These are phyloP conservation scores for Pyrus pyrifolia DNA, from an alignment of 306 rosid species.

Conservation along the genomic window DNA sequence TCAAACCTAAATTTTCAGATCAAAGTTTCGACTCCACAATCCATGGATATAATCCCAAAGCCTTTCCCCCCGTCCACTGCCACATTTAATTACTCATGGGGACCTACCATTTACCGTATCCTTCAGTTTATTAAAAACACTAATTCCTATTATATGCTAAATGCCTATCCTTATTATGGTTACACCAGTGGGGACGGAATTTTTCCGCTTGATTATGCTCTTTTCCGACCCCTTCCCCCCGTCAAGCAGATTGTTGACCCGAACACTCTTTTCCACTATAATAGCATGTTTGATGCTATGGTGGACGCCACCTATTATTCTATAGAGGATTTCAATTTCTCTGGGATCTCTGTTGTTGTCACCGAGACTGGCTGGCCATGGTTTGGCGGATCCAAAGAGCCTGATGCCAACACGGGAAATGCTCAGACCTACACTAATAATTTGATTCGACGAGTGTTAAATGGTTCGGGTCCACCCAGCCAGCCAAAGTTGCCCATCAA, in stretches of 20 bases:
- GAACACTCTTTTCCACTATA: conserved; percentile 71
- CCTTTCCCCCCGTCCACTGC: conserved; percentile 91
- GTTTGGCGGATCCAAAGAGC: conserved; percentile 70
- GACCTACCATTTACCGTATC: conserved; percentile 55
- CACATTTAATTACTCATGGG: conserved; percentile 60
- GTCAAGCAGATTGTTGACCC: conserved; percentile 96
- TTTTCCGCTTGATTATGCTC: conserved; percentile 86
- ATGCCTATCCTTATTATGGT: conserved; percentile 71
- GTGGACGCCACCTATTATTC: conserved; percentile 87
- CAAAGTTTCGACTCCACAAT: conserved; percentile 79
- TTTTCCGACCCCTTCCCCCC: conserved; percentile 65
- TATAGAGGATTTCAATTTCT: conserved; percentile 57
- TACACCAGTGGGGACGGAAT: conserved; percentile 63
- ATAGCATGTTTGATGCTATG: conserved; percentile 92
- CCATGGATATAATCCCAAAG: conserved; percentile 71
- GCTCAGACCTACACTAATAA: conserved; percentile 61
- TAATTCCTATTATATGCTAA: conserved; percentile 69
- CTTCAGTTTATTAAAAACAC: conserved; percentile 76
- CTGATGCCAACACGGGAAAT: conserved; percentile 65
- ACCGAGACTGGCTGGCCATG: conserved; percentile 91
- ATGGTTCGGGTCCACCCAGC: conserved; percentile 91
- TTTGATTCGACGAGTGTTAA: conserved; percentile 65
- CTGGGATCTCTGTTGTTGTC: conserved; percentile 63
- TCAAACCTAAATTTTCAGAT: conserved; percentile 61
- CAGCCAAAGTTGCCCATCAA: conserved; percentile 62